These are phyloP conservation scores for Xylariaceae sp. DNA, from an alignment of 2,329 filamentous ascomycete species.

Conservation along the genomic window DNA sequence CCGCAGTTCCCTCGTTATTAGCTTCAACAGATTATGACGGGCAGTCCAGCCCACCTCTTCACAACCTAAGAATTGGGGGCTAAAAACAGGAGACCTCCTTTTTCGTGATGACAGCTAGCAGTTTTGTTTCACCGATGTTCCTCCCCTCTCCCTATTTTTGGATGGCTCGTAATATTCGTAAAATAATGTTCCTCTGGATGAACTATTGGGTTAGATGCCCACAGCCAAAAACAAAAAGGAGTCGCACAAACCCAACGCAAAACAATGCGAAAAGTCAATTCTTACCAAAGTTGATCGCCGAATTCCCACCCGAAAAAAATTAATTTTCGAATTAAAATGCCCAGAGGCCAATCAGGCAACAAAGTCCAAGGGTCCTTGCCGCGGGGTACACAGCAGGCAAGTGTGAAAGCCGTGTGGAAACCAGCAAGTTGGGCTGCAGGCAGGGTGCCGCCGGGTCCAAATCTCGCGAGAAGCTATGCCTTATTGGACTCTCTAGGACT, in stretches of 20 bases:
- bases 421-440: slow-evolving; percentile 30
- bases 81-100: slow-evolving; percentile 7
- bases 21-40: slow-evolving; percentile 13
- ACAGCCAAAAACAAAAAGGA: no score
- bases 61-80: slow-evolving; percentile 13
- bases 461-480: slow-evolving; percentile 27
- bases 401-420: slow-evolving; percentile 4
- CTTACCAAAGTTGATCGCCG: no score
- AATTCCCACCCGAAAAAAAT: no score
- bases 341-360: slow-evolving; percentile 15
- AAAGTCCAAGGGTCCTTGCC: slow-evolving; percentile 37
- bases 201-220: no score
- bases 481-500: no score
- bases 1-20: slow-evolving; percentile 6
- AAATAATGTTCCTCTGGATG: no score
- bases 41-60: slow-evolving; percentile 13
- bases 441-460: slow-evolving; percentile 26
- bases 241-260: no score
- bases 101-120: slow-evolving; percentile 1
- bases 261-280: no score
- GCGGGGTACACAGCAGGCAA: slow-evolving; percentile 32
- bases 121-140: no score
- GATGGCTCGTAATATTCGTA: no score
- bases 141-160: no score
- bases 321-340: slow-evolving; percentile 53